Percentiles rank a stretch among this genome's conserved stretches.
These are phyloP conservation scores for Nitzschia sp. DNA, from an alignment of 108 stramenopile species.

Conservation along the genomic window DNA sequence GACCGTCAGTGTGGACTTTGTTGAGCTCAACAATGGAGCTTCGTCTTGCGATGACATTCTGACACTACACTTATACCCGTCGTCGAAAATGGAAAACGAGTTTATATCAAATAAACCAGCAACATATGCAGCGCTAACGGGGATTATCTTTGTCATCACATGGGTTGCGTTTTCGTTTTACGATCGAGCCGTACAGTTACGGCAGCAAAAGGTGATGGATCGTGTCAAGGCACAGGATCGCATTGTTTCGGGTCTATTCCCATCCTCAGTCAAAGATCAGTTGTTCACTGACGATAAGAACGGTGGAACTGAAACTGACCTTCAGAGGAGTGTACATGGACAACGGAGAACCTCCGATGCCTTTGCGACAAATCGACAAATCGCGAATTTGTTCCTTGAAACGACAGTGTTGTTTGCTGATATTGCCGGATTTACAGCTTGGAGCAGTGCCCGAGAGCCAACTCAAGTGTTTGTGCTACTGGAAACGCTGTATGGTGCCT, in stretches of 20 bases:
- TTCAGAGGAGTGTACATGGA: too few relatives aligned
- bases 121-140: neutral
- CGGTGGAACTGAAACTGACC: too few relatives aligned
- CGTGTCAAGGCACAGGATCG: conserved; percentile 31
- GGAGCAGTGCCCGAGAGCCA: neutral
- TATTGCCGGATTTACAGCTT: conserved; percentile 5
- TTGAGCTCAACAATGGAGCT: too few relatives aligned
- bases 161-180: conserved; percentile 6
- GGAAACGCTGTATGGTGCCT: neutral
- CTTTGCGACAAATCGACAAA: neutral
- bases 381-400: neutral
- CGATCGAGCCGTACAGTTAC: conserved; percentile 4
- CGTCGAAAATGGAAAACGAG: conserved; percentile 1
- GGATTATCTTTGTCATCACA: conserved; percentile 1
- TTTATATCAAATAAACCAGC: neutral
- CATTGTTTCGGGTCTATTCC: conserved; percentile 61
- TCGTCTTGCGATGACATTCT: too few relatives aligned
- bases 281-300: conserved; percentile 29
- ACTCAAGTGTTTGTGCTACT: conserved; percentile 3
- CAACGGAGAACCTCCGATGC: neutral
- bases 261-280: conserved; percentile 52
- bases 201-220: conserved; percentile 22
- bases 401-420: conserved; percentile 1
- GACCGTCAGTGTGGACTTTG: too few relatives aligned
- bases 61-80: conserved; percentile 19